phyloP scores from a whole-genome alignment of 352 stramenopile species.

The Phytophthora vignae region DNA sequence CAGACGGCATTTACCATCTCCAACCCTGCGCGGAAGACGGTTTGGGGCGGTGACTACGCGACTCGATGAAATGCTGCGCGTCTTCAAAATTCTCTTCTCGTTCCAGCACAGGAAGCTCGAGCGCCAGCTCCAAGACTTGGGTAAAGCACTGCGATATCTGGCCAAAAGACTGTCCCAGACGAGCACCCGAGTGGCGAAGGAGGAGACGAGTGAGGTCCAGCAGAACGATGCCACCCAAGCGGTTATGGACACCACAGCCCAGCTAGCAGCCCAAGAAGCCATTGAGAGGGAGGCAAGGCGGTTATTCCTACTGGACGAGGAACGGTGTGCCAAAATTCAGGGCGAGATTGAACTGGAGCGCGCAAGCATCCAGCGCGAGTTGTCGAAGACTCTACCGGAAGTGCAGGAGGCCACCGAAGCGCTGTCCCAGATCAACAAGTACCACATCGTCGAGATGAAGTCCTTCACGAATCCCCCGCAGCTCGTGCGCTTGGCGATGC shows the following conservation, averaged over 20 bases:
- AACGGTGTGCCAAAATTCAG: conserved; percentile 61
- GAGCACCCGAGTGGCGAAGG: conserved; percentile 39
- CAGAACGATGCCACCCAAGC: conserved; percentile 42
- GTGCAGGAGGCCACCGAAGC: conserved; percentile 63
- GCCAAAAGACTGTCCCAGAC: conserved; percentile 39
- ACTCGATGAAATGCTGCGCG: conserved; percentile 57
- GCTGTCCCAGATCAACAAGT: conserved; percentile 79
- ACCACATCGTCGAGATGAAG: conserved; percentile 85
- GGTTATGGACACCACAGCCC: conserved; percentile 37
- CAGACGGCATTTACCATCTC: conserved; percentile 2
- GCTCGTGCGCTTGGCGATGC: conserved; percentile 77
- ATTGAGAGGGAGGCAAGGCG: conserved; percentile 53
- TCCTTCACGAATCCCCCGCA: conserved; percentile 78
- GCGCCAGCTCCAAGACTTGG: conserved; percentile 12
- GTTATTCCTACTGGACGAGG: conserved; percentile 67
- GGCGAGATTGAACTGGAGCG: conserved; percentile 65
- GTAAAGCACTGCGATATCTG: conserved; percentile 32
- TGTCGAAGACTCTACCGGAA: conserved; percentile 71
- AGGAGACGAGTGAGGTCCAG: conserved; percentile 45
- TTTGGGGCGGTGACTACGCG: conserved; percentile 40
- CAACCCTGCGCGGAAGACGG: conserved; percentile 19
- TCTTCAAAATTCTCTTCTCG: conserved; percentile 55
- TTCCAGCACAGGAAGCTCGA: conserved; percentile 53
- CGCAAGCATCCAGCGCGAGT: conserved; percentile 57
- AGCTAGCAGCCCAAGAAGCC: conserved; percentile 43